Conservation (phyloP, 2,329 filamentous ascomycete genomes). For the Monosporascus cannonballus region DNA sequence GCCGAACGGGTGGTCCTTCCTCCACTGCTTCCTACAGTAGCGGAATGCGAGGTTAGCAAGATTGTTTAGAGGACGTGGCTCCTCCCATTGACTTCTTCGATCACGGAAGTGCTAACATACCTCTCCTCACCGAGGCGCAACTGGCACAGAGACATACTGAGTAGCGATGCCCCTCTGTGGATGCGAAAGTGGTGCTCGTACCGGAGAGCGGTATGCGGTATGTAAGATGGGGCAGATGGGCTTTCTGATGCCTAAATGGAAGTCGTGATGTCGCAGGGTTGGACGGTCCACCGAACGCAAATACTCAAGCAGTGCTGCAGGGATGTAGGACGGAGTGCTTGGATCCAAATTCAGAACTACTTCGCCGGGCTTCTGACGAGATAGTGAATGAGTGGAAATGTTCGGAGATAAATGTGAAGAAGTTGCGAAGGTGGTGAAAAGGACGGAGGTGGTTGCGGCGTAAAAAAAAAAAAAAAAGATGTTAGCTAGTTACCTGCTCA, state of each 20-base stretch:
- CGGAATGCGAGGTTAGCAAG: slow-evolving; percentile 2
- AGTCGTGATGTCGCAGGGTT: too few species aligned
- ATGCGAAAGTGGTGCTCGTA: background rate
- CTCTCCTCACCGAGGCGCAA: slow-evolving; percentile 85
- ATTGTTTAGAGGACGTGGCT: background rate
- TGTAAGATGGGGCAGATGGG: too few species aligned
- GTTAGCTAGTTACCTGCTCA: too few species aligned
- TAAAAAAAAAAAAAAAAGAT: too few species aligned
- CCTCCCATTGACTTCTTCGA: background rate
- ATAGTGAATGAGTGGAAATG: background rate
- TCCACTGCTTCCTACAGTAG: slow-evolving; percentile 81
- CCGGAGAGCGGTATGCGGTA: too few species aligned
- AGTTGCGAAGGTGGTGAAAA: background rate
- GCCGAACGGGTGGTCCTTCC: slow-evolving; percentile 92
- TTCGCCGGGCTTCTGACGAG: too few species aligned
- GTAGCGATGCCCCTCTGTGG: background rate
- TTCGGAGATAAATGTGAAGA: slow-evolving; percentile 1
- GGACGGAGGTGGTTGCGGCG: background rate
- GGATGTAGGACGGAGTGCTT: too few species aligned
- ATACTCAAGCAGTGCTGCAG: too few species aligned
- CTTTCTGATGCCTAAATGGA: too few species aligned
- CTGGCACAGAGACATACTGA: slow-evolving; percentile 74
- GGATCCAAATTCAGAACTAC: too few species aligned
- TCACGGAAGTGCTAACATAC: slow-evolving; percentile 41
- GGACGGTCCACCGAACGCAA: too few species aligned